A percentile compares a stretch with the other conserved stretches of the same genome.
Evolutionary conservation across 1,284 basidiomycete species (phyloP).

Genomic region (Erythrobasidium hasegawianum): DNA sequence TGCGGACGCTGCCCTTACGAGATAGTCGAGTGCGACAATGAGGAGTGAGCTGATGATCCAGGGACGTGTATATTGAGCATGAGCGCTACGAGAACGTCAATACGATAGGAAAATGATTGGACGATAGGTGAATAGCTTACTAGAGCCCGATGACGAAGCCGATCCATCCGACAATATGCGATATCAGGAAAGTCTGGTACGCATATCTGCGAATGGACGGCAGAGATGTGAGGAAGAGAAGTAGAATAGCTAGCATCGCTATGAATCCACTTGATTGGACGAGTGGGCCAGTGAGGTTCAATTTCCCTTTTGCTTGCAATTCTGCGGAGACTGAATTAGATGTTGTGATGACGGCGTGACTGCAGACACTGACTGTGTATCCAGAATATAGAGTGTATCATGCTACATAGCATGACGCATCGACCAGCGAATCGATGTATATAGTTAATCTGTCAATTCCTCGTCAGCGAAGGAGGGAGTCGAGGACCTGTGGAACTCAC

Average conservation of each 20-base stretch:
- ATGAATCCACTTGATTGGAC: constrained; percentile 25
- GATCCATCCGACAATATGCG: constrained; percentile 39
- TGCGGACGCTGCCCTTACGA: constrained; percentile 11
- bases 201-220: constrained; percentile 27
- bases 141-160: constrained; percentile 33
- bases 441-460: constrained; percentile 51
- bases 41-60: constrained; percentile 33
- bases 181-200: constrained; percentile 41
- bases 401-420: constrained; percentile 46
- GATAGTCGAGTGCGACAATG: constrained; percentile 22
- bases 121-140: constrained; percentile 14
- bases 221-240: constrained; percentile 35
- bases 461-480: no score
- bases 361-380: constrained; percentile 24
- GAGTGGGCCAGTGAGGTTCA: not conserved
- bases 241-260: constrained; percentile 1
- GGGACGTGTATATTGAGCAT: constrained; percentile 33
- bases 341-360: no score
- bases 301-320: not conserved
- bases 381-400: constrained; percentile 46
- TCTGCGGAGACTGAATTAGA: not conserved
- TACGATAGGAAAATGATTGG: no score
- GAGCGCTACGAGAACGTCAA: constrained; percentile 6
- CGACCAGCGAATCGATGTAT: constrained; percentile 51
- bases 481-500: constrained; percentile 35